A percentile compares a stretch with the other conserved stretches of the same genome.
These are phyloP conservation scores for Calycina herbarum DNA, from an alignment of 2,329 filamentous ascomycete genomes.

Conservation along the genomic window DNA sequence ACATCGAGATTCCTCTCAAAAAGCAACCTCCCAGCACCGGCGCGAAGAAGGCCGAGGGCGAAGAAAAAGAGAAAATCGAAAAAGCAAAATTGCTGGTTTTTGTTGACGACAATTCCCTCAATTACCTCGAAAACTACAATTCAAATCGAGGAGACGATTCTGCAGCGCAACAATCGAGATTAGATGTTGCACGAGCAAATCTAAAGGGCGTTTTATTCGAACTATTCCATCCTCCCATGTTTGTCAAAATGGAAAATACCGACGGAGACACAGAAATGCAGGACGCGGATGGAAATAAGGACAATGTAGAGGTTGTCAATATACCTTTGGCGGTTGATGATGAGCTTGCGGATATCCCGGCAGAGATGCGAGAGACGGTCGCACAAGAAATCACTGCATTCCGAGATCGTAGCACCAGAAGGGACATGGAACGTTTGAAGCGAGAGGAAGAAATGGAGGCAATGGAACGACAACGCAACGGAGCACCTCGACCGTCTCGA, in stretches of 20 bases:
- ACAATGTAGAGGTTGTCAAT: slow-evolving; percentile 80
- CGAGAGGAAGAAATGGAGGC: slow-evolving; percentile 92
- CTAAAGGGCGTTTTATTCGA: slow-evolving; percentile 69
- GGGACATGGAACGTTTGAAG: slow-evolving; percentile 83
- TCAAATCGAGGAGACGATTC: slow-evolving; percentile 63
- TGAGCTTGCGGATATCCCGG: slow-evolving; percentile 90
- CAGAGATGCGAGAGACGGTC: slow-evolving; percentile 93
- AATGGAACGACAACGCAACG: slow-evolving; percentile 74
- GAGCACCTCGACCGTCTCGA: slow-evolving; percentile 62
- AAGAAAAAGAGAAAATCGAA: slow-evolving; percentile 46
- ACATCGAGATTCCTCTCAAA: slow-evolving; percentile 79
- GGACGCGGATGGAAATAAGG: slow-evolving; percentile 57
- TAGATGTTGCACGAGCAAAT: slow-evolving; percentile 67
- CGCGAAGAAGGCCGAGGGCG: slow-evolving; percentile 43
- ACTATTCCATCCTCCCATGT: slow-evolving; percentile 66
- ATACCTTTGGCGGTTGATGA: slow-evolving; percentile 87
- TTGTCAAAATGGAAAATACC: slow-evolving; percentile 51
- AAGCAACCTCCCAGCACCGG: slow-evolving; percentile 59
- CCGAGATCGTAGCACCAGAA: slow-evolving; percentile 82
- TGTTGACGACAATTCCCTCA: slow-evolving; percentile 78
- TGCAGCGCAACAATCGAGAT: slow-evolving; percentile 61
- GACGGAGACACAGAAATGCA: slow-evolving; percentile 72
- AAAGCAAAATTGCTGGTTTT: slow-evolving; percentile 71
- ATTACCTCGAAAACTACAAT: slow-evolving; percentile 82
- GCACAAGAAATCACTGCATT: slow-evolving; percentile 93